A percentile compares a stretch with the other conserved stretches of the same genome.
phyloP scores from a whole-genome alignment of 306 rosid genomes.

The Vachellia pachyceras region DNA sequence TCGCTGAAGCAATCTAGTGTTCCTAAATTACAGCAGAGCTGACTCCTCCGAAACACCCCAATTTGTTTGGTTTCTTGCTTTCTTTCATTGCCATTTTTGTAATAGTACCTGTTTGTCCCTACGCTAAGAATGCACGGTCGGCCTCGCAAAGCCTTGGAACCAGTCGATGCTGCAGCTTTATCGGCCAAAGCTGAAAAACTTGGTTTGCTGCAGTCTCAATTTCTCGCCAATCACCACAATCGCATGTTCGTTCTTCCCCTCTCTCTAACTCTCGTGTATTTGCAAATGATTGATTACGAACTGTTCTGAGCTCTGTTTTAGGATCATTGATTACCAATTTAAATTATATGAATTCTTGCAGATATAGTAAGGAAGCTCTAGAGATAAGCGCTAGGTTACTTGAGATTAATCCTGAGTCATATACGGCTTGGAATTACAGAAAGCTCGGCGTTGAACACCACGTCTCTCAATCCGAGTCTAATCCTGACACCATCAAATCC shows the following conservation, averaged over 20 bases:
- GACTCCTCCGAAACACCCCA: not conserved
- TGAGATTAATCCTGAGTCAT: conserved; percentile 76
- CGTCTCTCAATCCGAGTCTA: conserved; percentile 55
- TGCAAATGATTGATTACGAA: not conserved
- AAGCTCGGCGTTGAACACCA: conserved; percentile 70
- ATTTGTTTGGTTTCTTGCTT: not conserved
- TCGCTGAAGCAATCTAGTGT: not conserved
- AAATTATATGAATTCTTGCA: conserved; percentile 40
- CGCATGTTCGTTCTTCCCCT: conserved; percentile 41
- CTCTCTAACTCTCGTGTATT: not conserved
- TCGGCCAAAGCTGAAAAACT: conserved; percentile 68
- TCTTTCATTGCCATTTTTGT: not conserved
- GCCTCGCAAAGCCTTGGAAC: conserved; percentile 73
- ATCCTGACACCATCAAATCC: conserved; percentile 50
- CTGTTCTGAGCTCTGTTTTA: not conserved
- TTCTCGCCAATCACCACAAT: conserved; percentile 71
- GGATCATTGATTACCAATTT: not conserved
- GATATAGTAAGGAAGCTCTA: conserved; percentile 77
- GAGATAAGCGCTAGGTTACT: conserved; percentile 70
- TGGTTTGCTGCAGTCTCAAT: conserved; percentile 69
- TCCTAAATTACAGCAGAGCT: not conserved
- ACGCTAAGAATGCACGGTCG: conserved; percentile 75
- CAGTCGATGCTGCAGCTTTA: conserved; percentile 66
- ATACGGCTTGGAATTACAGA: conserved; percentile 93
- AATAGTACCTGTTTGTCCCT: not conserved